phyloP scores from a whole-genome alignment of 2,329 filamentous ascomycete species.

The Fusarium coicis region DNA sequence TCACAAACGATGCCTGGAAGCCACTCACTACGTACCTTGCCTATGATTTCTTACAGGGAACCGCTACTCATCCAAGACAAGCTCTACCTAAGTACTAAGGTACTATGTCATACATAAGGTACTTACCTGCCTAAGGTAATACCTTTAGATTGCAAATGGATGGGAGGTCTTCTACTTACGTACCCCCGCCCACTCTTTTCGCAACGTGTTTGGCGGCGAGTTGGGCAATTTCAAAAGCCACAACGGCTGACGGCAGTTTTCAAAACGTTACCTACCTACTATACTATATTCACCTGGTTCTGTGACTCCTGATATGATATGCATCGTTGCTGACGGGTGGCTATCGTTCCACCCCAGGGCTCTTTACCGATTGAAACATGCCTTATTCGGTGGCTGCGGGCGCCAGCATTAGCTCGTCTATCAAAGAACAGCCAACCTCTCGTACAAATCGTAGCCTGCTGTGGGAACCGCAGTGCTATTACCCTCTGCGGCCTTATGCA shows the following conservation, averaged over 20 bases:
- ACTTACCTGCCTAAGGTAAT: not conserved
- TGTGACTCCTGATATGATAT: not conserved
- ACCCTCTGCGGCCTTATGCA: conserved; percentile 18
- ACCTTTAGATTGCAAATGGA: not conserved
- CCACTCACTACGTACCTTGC: not conserved
- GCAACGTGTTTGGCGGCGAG: conserved; percentile 28
- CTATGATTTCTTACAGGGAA: conserved; percentile 3
- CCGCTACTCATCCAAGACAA: conserved; percentile 1
- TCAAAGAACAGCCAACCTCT: conserved; percentile 19
- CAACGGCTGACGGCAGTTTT: conserved; percentile 28
- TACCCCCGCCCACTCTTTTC: conserved; percentile 22
- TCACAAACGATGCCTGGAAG: not conserved
- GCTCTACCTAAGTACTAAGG: not conserved
- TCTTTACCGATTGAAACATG: conserved; percentile 11
- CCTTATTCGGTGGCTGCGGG: conserved; percentile 23
- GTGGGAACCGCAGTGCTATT: conserved; percentile 6
- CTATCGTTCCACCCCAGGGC: not conserved
- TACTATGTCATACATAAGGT: not conserved
- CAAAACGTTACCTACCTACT: conserved; percentile 1
- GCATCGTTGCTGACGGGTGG: not conserved
- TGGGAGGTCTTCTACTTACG: conserved; percentile 4
- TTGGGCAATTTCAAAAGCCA: conserved; percentile 26
- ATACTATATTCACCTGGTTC: not conserved
- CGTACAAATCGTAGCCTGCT: conserved; percentile 4
- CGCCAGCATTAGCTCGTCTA: conserved; percentile 19